Conservation (phyloP, 352 stramenopile species). For the Phytophthora macrochlamydospora region DNA sequence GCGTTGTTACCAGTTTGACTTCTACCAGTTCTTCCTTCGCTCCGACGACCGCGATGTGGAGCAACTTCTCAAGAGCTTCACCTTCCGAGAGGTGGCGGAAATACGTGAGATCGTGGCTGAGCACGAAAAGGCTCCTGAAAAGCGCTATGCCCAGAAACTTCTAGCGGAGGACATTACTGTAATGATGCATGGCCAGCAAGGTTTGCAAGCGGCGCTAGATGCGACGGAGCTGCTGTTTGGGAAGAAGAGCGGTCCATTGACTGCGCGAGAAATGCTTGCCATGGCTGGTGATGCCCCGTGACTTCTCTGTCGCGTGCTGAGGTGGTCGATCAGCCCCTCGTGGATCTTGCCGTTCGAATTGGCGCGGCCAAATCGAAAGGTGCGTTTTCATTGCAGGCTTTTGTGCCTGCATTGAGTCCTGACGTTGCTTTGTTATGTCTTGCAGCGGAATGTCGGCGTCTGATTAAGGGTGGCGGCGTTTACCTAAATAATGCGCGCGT, state of each 20-base stretch:
- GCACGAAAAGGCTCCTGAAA: conserved; percentile 79
- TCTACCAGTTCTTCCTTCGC: conserved; percentile 94
- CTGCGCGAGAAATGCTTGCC: conserved; percentile 64
- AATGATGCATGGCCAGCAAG: conserved; percentile 94
- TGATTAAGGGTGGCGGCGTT: conserved; percentile 96
- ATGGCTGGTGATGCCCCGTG: conserved; percentile 71
- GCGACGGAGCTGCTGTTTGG: conserved; percentile 76
- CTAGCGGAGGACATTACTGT: conserved; percentile 87
- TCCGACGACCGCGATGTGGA: conserved; percentile 93
- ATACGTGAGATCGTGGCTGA: conserved; percentile 90
- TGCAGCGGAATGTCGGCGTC: conserved; percentile 91
- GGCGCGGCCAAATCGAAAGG: conserved; percentile 93
- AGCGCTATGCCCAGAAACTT: conserved; percentile 73
- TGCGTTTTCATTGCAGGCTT: conserved; percentile 16
- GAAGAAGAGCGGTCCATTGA: conserved; percentile 62
- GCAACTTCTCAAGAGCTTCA: conserved; percentile 98
- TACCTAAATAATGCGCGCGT: conserved; percentile 93
- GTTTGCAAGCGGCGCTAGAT: conserved; percentile 59
- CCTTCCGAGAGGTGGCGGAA: conserved; percentile 94
- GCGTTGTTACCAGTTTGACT: conserved; percentile 74
- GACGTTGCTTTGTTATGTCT: conserved; percentile 6
- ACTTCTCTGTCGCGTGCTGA: conserved; percentile 45
- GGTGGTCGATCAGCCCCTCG: conserved; percentile 76
- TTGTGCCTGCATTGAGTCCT: conserved; percentile 1
- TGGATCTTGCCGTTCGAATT: conserved; percentile 92